A percentile compares a stretch with the other conserved stretches of the same genome.
phyloP scores from a whole-genome alignment of 2,329 filamentous ascomycete genomes.

The Fusarium paranaense region DNA sequence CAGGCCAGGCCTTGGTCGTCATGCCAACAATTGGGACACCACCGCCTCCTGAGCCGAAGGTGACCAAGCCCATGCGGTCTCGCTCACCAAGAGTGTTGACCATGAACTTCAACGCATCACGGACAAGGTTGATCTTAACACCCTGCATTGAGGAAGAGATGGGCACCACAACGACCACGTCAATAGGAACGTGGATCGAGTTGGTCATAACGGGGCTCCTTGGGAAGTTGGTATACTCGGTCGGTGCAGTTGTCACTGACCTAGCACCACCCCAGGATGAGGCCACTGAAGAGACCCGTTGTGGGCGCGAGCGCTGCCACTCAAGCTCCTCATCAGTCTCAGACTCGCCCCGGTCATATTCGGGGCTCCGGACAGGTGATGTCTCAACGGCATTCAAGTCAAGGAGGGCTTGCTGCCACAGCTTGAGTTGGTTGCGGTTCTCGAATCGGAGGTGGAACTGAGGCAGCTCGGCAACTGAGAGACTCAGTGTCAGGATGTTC shows the following conservation, averaged over 20 bases:
- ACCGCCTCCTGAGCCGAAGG: constrained; percentile 93
- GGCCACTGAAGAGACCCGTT: constrained; percentile 83
- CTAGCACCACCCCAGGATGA: constrained; percentile 85
- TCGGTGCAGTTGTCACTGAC: constrained; percentile 88
- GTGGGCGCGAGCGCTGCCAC: constrained; percentile 73
- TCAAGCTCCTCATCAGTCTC: constrained; percentile 88
- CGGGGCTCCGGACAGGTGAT: constrained; percentile 74
- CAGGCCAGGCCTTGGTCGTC: constrained; percentile 94
- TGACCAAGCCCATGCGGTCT: constrained; percentile 96
- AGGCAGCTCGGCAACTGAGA: constrained; percentile 92
- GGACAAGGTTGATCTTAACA: constrained; percentile 95
- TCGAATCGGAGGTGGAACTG: constrained; percentile 94
- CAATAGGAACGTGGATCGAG: constrained; percentile 87
- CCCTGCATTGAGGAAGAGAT: constrained; percentile 99
- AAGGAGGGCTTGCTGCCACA: constrained; percentile 88
- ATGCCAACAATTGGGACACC: constrained; percentile 97
- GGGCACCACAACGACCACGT: constrained; percentile 95
- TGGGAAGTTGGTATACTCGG: constrained; percentile 85
- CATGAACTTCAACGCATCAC: constrained; percentile 92
- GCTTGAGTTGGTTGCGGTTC: constrained; percentile 83
- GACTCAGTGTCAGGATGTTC: constrained; percentile 85
- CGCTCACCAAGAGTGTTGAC: constrained; percentile 89
- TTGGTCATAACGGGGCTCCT: constrained; percentile 55
- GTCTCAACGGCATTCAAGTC: constrained; percentile 82
- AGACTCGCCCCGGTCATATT: constrained; percentile 83